phyloP scores from a whole-genome alignment of 2,329 filamentous ascomycete genomes.

The Aspergillus flavus region DNA sequence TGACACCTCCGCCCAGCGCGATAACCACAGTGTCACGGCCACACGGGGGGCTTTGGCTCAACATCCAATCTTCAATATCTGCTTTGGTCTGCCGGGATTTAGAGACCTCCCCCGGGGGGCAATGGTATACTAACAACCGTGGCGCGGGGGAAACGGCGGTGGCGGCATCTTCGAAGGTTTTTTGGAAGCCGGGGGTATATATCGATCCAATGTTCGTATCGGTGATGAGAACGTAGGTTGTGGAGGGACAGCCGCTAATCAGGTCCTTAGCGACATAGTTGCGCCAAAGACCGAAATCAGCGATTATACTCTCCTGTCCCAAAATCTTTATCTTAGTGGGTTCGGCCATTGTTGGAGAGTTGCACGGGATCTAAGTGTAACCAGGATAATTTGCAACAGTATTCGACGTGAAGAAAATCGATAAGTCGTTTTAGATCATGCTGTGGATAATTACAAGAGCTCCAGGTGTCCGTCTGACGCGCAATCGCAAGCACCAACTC shows the following conservation, averaged over 20 bases:
- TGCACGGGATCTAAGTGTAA: not conserved
- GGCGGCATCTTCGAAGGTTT: conserved; percentile 60
- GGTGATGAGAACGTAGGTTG: conserved; percentile 94
- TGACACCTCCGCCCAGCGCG: conserved; percentile 91
- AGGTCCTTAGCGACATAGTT: conserved; percentile 80
- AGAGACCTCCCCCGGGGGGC: conserved; percentile 88
- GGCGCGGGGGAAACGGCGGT: conserved; percentile 53
- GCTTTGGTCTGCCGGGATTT: conserved; percentile 93
- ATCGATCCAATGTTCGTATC: conserved; percentile 85
- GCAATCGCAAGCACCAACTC: not conserved
- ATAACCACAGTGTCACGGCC: conserved; percentile 94
- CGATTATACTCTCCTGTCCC: conserved; percentile 84
- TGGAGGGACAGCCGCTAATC: conserved; percentile 73
- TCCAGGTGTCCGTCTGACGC: conserved; percentile 2
- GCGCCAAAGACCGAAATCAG: conserved; percentile 89
- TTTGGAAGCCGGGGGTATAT: conserved; percentile 78
- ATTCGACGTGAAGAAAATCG: conserved; percentile 7
- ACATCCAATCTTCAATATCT: conserved; percentile 96
- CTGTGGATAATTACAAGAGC: conserved; percentile 8
- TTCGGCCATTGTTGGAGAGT: conserved; percentile 33
- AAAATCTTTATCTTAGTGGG: conserved; percentile 76
- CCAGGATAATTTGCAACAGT: conserved; percentile 10
- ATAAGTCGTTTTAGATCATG: conserved; percentile 21
- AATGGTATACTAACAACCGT: conserved; percentile 80
- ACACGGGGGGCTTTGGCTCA: conserved; percentile 77